Percentiles rank a stretch among this genome's conserved stretches.
Evolutionary conservation across 768 basidiomycete genomes (phyloP).

Genomic region (Lactarius hengduanensis): DNA sequence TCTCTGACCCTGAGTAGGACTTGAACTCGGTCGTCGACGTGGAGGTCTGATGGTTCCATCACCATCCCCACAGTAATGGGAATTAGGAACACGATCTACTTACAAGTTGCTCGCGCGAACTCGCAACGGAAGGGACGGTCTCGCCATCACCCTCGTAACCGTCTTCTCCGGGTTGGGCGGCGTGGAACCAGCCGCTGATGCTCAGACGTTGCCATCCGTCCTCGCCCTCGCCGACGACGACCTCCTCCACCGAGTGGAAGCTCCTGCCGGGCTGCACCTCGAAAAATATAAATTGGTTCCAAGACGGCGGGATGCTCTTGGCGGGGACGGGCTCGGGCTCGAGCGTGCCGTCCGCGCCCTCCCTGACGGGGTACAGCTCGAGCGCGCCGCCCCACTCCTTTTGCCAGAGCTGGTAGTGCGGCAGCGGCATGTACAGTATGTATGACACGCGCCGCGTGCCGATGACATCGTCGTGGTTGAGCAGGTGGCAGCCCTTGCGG

Average conservation of each 20-base stretch:
- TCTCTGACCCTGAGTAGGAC: constrained; percentile 40
- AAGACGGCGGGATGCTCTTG: constrained; percentile 72
- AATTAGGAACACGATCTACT: constrained; percentile 37
- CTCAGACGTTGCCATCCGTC: constrained; percentile 76
- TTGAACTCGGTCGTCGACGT: constrained; percentile 63
- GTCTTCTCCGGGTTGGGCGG: constrained; percentile 86
- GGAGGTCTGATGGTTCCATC: constrained; percentile 47
- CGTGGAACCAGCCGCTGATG: constrained; percentile 97
- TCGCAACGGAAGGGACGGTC: constrained; percentile 49
- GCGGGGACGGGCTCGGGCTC: constrained; percentile 67
- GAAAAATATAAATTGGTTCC: constrained; percentile 89
- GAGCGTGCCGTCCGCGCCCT: constrained; percentile 56
- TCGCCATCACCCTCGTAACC: constrained; percentile 60
- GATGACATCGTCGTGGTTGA: constrained; percentile 99
- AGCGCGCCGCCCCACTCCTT: constrained; percentile 91
- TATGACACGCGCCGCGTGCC: constrained; percentile 92
- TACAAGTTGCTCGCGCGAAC: constrained; percentile 91
- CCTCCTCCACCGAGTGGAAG: constrained; percentile 97
- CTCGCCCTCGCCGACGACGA: constrained; percentile 74
- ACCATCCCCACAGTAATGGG: constrained; percentile 15
- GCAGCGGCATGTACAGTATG: constrained; percentile 93
- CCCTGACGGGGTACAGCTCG: constrained; percentile 79
- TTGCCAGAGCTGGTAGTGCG: constrained; percentile 73
- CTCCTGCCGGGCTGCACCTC: constrained; percentile 94
- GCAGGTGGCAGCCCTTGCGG: constrained; percentile 86